Evolutionary conservation across 2,329 filamentous ascomycete species (phyloP).

Genomic region (Juglanconis juglandina): DNA sequence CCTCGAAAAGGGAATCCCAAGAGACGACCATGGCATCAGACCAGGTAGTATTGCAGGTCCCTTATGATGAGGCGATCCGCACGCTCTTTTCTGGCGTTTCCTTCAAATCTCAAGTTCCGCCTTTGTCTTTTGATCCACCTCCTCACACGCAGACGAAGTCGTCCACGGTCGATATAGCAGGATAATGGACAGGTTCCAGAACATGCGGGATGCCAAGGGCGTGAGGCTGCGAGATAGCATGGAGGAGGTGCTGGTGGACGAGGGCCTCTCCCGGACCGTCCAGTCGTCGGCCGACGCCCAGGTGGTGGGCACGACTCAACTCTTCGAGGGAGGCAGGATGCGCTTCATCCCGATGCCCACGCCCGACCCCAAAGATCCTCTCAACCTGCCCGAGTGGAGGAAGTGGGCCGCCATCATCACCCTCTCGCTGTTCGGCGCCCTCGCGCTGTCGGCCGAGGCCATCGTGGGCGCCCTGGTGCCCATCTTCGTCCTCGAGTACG

Average conservation of each 20-base stretch:
- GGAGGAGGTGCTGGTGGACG: conserved; percentile 12
- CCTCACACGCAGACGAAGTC: not conserved
- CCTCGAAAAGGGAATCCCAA: not conserved
- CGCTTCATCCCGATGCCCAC: conserved; percentile 20
- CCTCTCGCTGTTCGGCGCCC: conserved; percentile 23
- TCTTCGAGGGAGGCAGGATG: conserved; percentile 17
- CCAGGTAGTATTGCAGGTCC: not conserved
- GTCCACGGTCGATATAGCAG: conserved; percentile 1
- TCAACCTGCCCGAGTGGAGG: conserved; percentile 23
- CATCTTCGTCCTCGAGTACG: conserved; percentile 25
- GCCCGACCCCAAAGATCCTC: conserved; percentile 19
- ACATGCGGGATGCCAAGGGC: not conserved
- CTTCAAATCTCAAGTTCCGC: too few species aligned
- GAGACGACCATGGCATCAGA: not conserved
- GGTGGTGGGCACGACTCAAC: conserved; percentile 18
- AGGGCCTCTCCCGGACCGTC: not conserved
- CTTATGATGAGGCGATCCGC: not conserved
- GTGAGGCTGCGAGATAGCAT: conserved; percentile 11
- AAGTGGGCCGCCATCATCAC: conserved; percentile 23
- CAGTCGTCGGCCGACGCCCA: conserved; percentile 2
- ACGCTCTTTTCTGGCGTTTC: not conserved
- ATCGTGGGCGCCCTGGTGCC: conserved; percentile 22
- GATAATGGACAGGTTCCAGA: not conserved
- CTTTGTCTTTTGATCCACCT: not conserved
- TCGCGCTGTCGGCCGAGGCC: conserved; percentile 22